phyloP scores from a whole-genome alignment of 208 protist genomes.

The Acanthamoeba pearcei region DNA sequence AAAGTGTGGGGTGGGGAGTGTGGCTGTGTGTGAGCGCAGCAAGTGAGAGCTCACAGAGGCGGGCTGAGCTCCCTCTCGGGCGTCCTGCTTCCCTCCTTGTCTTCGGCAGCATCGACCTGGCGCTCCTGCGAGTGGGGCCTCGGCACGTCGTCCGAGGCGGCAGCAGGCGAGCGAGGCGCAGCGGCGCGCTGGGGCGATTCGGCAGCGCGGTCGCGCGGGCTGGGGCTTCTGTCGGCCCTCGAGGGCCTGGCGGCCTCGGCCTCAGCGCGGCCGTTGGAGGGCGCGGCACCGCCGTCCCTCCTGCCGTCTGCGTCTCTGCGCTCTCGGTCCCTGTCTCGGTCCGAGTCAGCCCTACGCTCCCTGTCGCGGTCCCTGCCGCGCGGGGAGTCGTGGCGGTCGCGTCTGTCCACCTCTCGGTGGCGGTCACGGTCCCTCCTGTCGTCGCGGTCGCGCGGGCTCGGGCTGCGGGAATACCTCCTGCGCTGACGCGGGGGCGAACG shows the following conservation, averaged over 20 bases:
- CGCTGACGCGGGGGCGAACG: constrained; percentile 34
- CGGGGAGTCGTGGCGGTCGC: constrained; percentile 42
- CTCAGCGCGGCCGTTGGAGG: neutral
- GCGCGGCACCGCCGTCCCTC: neutral
- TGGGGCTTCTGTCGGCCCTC: neutral
- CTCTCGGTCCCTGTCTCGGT: constrained; percentile 30
- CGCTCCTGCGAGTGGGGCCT: neutral
- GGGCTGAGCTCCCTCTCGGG: constrained; percentile 34
- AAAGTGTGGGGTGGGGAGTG: neutral
- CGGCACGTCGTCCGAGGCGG: neutral
- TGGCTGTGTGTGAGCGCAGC: neutral
- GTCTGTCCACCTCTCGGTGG: neutral
- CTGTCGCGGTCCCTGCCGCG: constrained; percentile 13
- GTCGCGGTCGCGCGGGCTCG: constrained; percentile 30
- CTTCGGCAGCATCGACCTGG: neutral
- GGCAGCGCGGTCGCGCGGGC: neutral
- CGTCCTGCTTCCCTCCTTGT: neutral
- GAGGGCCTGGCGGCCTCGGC: neutral
- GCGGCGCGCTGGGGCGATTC: neutral
- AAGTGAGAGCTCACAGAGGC: neutral
- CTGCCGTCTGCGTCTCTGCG: neutral
- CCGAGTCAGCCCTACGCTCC: constrained; percentile 6
- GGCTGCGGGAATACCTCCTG: constrained; percentile 66
- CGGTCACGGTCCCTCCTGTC: constrained; percentile 44
- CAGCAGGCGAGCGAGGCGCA: neutral